Evolutionary conservation across 352 stramenopile species (phyloP), one percentile per base, ranked within the genome.

Genomic region (Pythium volutum): DNA sequence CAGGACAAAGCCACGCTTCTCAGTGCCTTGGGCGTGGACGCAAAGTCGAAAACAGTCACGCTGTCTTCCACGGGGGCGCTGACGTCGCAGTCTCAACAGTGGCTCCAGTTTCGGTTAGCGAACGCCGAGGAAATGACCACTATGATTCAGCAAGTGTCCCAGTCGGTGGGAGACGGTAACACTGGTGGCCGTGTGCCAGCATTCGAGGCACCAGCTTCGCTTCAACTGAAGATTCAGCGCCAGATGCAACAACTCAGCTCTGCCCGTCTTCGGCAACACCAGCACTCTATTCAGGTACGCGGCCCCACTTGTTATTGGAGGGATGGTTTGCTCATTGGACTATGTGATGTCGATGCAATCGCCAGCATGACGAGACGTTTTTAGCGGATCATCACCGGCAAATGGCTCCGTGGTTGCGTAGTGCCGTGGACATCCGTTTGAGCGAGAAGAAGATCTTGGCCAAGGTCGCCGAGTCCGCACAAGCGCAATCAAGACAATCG

Each of bases 341-440:
- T 8, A 22, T 45, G n/a, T n/a, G 38, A 0, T 45, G 38, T 45
- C n/a, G 15, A 22, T 23, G 38, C 6, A 27, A 48, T 48, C 16
- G 36, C 46, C 51, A 91, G 81, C 59, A 70, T 41, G 81, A 93
- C 55, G 64, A 77, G 22, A 29, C 38, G 4, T 89, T 93, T 29
- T 55, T 91, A 15, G 48, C 22, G 12, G 60, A 49, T 9, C 74
- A 89, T 11, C 59, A 79, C 1, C 39, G 57, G 36, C 70, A 87
- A 59, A 71, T 93, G 64, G 79, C 81, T 11, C 51, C 67, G 18
- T 93, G 79, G 83, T 70, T 89, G 39, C 75, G 73, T 29, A 83
- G 76, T 20, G 88, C 79, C 34, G 55, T 93, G 43, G 69, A 89
- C 48, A 64, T 90, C 52, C 81, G 84, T 58, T 84, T 87, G 57